Conservation (phyloP, 2,329 filamentous ascomycete species). For the Scytalidium sp. region DNA sequence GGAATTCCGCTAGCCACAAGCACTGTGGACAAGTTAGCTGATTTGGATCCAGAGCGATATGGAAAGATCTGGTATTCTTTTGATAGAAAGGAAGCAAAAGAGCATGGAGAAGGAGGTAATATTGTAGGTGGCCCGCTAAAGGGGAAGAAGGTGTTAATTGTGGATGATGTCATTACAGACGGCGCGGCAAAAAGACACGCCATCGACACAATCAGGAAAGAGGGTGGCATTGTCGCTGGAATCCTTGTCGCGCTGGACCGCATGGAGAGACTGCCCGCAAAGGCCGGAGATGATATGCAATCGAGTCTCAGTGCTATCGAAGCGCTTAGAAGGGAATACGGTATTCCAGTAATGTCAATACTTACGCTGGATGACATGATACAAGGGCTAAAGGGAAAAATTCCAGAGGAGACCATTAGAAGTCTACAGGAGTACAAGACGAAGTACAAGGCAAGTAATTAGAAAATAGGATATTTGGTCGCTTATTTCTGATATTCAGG, state of each 20-base stretch:
- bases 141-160: slow-evolving; percentile 82
- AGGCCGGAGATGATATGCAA: slow-evolving; percentile 50
- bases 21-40: slow-evolving; percentile 71
- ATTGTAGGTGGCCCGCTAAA: slow-evolving; percentile 85
- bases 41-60: slow-evolving; percentile 64
- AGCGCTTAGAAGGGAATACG: slow-evolving; percentile 78
- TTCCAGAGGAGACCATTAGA: slow-evolving; percentile 59
- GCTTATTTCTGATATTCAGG: not conserved
- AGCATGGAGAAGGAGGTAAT: slow-evolving; percentile 89
- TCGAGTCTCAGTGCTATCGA: slow-evolving; percentile 79
- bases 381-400: slow-evolving; percentile 60
- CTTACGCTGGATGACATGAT: slow-evolving; percentile 83
- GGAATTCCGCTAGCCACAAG: slow-evolving; percentile 87
- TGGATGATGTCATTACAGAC: slow-evolving; percentile 96
- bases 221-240: slow-evolving; percentile 81
- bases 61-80: slow-evolving; percentile 78
- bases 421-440: slow-evolving; percentile 71
- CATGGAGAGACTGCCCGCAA: slow-evolving; percentile 72
- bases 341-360: slow-evolving; percentile 80
- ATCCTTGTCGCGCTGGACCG: slow-evolving; percentile 88
- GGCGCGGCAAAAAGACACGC: slow-evolving; percentile 93
- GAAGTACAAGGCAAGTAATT: slow-evolving; percentile 60
- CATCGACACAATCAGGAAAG: slow-evolving; percentile 80
- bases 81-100: slow-evolving; percentile 95
- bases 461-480: slow-evolving; percentile 17